These are phyloP conservation scores for Pythium aphanidermatum DNA, from an alignment of 352 stramenopile genomes.

Conservation along the genomic window DNA sequence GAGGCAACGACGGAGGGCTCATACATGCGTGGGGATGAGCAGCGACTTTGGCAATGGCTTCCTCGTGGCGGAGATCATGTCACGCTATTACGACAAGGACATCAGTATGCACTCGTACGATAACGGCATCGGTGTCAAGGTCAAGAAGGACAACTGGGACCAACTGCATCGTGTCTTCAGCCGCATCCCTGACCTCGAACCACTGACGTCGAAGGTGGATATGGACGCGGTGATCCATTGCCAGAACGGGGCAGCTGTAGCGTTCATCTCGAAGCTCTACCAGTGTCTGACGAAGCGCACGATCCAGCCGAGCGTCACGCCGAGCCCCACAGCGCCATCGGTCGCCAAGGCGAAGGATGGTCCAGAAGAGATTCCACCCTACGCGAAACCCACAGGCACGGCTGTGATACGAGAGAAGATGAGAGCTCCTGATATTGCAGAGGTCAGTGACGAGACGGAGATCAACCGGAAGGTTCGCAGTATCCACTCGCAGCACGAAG, in stretches of 20 bases:
- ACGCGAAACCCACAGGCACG: conserved; percentile 78
- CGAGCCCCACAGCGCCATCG: conserved; percentile 1
- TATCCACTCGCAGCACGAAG: conserved; percentile 71
- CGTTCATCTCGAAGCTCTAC: conserved; percentile 86
- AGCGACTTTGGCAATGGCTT: conserved; percentile 89
- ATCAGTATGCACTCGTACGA: conserved; percentile 92
- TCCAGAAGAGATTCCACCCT: conserved; percentile 55
- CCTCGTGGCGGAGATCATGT: conserved; percentile 89
- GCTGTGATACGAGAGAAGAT: conserved; percentile 84
- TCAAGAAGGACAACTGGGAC: conserved; percentile 92
- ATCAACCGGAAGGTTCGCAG: conserved; percentile 52
- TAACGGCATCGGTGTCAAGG: conserved; percentile 87
- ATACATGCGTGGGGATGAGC: no score
- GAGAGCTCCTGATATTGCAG: conserved; percentile 60
- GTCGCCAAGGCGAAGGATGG: background rate
- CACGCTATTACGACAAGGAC: conserved; percentile 90
- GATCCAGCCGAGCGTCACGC: conserved; percentile 55
- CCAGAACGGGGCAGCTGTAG: conserved; percentile 80
- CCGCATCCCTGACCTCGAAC: conserved; percentile 67
- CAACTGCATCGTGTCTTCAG: conserved; percentile 79
- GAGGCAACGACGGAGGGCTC: no score
- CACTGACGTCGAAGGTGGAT: conserved; percentile 39
- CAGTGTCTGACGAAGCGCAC: conserved; percentile 87
- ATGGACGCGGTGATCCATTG: conserved; percentile 87
- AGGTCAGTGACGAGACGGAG: conserved; percentile 64